Conservation (phyloP, 75 land plant genomes). For the Selaginella moellendorffii region DNA sequence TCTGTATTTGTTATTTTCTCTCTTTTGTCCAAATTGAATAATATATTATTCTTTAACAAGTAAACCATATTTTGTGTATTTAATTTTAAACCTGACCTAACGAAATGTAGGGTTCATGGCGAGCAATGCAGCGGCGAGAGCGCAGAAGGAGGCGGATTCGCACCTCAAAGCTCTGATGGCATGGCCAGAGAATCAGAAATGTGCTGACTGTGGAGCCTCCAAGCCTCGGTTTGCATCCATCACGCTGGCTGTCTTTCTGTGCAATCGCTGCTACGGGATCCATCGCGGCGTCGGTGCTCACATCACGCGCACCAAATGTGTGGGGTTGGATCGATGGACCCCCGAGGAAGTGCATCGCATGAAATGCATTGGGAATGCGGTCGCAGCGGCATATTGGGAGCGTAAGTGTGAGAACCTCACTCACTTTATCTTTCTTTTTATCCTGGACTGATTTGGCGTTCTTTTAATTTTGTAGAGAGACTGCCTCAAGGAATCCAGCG, state of each 20-base stretch:
- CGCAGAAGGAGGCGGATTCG: constrained; percentile 3
- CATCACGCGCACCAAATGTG: constrained; percentile 27
- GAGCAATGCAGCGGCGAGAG: too few relatives aligned
- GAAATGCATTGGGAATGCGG: constrained; percentile 18
- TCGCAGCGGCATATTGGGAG: constrained; percentile 27
- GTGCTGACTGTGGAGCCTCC: constrained; percentile 24
- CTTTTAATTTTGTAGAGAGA: constrained; percentile 9
- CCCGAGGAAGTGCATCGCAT: constrained; percentile 17
- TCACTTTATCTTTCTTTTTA: too few relatives aligned
- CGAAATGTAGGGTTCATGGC: too few relatives aligned
- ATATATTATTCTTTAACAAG: too few relatives aligned
- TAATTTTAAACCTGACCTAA: too few relatives aligned
- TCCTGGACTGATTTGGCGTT: too few relatives aligned
- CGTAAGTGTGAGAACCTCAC: constrained; percentile 12
- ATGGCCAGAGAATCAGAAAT: constrained; percentile 11
- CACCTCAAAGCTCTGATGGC: constrained; percentile 10
- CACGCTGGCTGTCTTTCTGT: constrained; percentile 19
- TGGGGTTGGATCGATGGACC: constrained; percentile 25
- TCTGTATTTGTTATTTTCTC: too few relatives aligned
- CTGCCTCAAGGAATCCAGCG: constrained; percentile 12
- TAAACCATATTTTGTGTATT: too few relatives aligned
- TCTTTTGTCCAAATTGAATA: too few relatives aligned
- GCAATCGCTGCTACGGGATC: constrained; percentile 32
- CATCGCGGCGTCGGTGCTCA: constrained; percentile 24
- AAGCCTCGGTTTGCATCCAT: constrained; percentile 26